phyloP scores from a whole-genome alignment of 1,139 yeast species.

The Yamadazyma buinensis region DNA sequence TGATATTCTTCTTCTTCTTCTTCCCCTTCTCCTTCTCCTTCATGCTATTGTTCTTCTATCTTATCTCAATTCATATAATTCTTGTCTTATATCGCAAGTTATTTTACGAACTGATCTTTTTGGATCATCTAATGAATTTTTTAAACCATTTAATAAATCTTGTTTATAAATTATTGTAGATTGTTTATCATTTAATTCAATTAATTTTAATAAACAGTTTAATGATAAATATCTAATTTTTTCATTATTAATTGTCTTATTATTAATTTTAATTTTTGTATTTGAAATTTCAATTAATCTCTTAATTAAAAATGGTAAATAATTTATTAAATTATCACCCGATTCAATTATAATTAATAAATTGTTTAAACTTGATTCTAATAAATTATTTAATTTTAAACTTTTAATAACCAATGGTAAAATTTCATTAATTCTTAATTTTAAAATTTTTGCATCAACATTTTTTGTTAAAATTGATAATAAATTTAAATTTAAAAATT shows the following conservation, averaged over 20 bases:
- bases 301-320: conserved; percentile 57
- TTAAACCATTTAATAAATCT: conserved; percentile 46
- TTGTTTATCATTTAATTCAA: conserved; percentile 34
- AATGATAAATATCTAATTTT: conserved; percentile 56
- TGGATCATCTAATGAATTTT: conserved; percentile 63
- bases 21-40: no score
- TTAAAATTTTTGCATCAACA: conserved; percentile 51
- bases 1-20: no score
- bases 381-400: conserved; percentile 43
- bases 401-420: conserved; percentile 73
- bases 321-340: conserved; percentile 16
- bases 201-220: conserved; percentile 49
- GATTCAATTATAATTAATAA: conserved; percentile 39
- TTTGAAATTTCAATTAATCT: conserved; percentile 40
- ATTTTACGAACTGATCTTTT: conserved; percentile 71
- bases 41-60: no score
- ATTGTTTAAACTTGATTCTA: conserved; percentile 60
- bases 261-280: conserved; percentile 18
- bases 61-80: conserved; percentile 53
- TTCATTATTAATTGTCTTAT: conserved; percentile 26
- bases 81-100: conserved; percentile 77
- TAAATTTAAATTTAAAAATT: conserved; percentile 48
- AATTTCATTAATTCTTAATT: conserved; percentile 57
- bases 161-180: conserved; percentile 50
- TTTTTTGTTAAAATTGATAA: conserved; percentile 65